Base-by-base conservation (phyloP, 2,329 filamentous ascomycete genomes). In the Huntiella moniliformis region DNA sequence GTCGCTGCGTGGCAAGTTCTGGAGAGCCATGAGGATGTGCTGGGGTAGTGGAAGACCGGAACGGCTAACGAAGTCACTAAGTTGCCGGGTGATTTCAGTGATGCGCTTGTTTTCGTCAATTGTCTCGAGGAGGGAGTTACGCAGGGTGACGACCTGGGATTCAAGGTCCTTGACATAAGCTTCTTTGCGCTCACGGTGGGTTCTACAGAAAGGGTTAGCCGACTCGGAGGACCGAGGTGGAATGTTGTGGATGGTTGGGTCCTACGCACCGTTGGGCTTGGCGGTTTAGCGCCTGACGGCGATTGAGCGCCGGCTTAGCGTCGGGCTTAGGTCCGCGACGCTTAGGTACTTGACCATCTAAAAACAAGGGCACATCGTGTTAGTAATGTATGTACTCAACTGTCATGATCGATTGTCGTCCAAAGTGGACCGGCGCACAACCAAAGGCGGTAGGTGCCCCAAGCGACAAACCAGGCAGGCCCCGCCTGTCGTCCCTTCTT, bases 171-270 rank as follows among this genome's bases (percentile, higher is more conserved):
- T 92, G 66, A 95, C 92, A 60, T 96, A 96, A 55, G 86, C 73
- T 63, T 96, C 91, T 61, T 96, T 96, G 53, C 91, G 77, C 64
- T 96, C 91, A 47, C 91, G 85, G 62, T 98, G 91, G 13, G 91
- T 96, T 58, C 91, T 94, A 42, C n/a, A 38, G 15, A 8, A 13
- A 38, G 44, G 17, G 22, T 17, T 37, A 18, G 22, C 10, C 28
- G 16, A 12, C 28, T 33, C n/a, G 36, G 31, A 12, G 12, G 18
- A 18, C 16, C 28, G 31, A n/a, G 28, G 11, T 15, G 13, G 44
- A 28, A 32, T 13, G 11, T 11, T 34, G 13, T 13, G 15, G 2
- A 44, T 15, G 37, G 16, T 22, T 11, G 18, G 39, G 6, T n/a
- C 32, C 8, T 38, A 32, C 42, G 48, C 74, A 92, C 87, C 87